phyloP scores from a whole-genome alignment of 148 eudicot species.

The Silene uniflora region DNA sequence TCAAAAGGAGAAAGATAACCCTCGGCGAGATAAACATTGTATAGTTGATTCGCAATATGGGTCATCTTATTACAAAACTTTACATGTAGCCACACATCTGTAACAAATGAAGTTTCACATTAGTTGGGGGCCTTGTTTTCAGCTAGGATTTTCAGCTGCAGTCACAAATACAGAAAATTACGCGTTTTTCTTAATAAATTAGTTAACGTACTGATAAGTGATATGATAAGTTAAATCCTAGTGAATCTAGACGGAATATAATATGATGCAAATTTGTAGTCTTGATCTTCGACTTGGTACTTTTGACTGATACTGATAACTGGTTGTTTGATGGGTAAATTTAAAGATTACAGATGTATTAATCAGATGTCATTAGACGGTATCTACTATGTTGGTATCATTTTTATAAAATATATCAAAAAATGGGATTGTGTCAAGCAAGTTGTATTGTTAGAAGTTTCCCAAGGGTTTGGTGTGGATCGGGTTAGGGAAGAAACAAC shows the following conservation, averaged over 20 bases:
- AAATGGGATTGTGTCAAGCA: too few species aligned
- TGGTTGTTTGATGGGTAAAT: too few species aligned
- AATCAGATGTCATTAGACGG: too few species aligned
- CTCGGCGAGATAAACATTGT: not conserved
- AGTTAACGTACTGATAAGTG: too few species aligned
- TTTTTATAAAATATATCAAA: too few species aligned
- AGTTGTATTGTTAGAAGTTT: not conserved
- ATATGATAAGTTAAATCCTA: too few species aligned
- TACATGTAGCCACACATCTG: constrained; percentile 31
- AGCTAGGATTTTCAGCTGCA: constrained; percentile 24
- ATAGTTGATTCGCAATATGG: not conserved
- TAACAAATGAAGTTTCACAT: constrained; percentile 16
- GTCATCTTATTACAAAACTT: not conserved
- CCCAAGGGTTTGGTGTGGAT: not conserved
- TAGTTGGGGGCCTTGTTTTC: not conserved
- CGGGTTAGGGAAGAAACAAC: not conserved
- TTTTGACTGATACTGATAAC: too few species aligned
- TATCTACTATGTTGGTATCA: too few species aligned
- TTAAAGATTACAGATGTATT: too few species aligned
- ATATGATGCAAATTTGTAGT: too few species aligned
- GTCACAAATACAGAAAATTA: not conserved
- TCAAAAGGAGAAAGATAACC: not conserved
- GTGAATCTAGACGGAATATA: too few species aligned
- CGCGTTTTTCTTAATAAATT: not conserved
- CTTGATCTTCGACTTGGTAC: too few species aligned